Evolutionary conservation across 495 filamentous ascomycete species (phyloP).

Genomic region (Penicillium macrosclerotiorum): DNA sequence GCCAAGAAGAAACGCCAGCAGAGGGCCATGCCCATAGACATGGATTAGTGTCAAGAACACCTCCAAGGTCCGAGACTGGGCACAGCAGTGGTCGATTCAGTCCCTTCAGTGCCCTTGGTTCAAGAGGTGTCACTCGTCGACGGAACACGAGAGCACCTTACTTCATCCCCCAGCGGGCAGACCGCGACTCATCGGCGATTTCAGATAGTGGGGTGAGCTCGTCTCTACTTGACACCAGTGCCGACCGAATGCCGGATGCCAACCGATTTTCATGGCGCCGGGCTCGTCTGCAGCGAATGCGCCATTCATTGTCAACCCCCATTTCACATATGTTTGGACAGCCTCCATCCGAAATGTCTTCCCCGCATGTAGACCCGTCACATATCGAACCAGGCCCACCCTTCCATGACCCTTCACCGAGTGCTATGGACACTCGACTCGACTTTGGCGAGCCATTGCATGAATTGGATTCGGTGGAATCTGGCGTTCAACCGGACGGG

Average conservation of each 20-base stretch:
- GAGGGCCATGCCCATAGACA: constrained; percentile 51
- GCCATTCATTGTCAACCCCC: constrained; percentile 43
- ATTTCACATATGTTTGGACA: constrained; percentile 49
- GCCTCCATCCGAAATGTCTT: constrained; percentile 20
- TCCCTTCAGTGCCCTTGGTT: constrained; percentile 40
- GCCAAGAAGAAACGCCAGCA: constrained; percentile 48
- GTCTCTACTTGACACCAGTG: constrained; percentile 22
- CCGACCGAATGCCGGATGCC: constrained; percentile 28
- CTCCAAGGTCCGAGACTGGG: constrained; percentile 36
- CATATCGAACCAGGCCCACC: constrained; percentile 1
- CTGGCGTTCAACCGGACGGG: constrained; percentile 22
- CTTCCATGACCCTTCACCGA: constrained; percentile 15
- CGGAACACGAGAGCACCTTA: constrained; percentile 39
- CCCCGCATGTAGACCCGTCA: constrained; percentile 8
- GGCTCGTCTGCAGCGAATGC: constrained; percentile 41
- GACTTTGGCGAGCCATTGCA: constrained; percentile 40
- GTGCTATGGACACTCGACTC: constrained; percentile 42
- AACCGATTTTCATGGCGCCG: constrained; percentile 44
- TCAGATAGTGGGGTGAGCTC: constrained; percentile 24
- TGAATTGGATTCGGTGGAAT: constrained; percentile 46
- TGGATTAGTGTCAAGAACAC: constrained; percentile 40
- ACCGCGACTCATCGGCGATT: constrained; percentile 26
- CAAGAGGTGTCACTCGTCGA: constrained; percentile 39
- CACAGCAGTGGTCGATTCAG: constrained; percentile 43
- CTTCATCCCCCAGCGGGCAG: constrained; percentile 35